These are phyloP conservation scores for Picochlorum costavermella DNA, from an alignment of 139 green algal species.

Conservation along the genomic window DNA sequence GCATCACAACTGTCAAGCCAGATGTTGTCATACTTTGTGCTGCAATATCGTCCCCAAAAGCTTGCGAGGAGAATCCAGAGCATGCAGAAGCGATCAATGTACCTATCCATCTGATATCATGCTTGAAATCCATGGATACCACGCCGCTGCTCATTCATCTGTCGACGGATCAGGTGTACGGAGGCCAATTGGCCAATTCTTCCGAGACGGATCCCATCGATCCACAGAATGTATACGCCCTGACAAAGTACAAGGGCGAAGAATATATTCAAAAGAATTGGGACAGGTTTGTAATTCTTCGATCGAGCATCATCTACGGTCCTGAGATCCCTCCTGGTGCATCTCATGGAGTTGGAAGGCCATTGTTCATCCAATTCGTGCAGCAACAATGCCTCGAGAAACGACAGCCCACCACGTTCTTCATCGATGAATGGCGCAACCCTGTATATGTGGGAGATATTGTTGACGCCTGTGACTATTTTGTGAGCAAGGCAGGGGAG, in stretches of 20 bases:
- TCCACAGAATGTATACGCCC: slow-evolving; percentile 57
- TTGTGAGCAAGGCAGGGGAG: slow-evolving; percentile 8
- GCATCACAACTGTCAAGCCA: slow-evolving; percentile 21
- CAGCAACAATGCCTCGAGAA: slow-evolving; percentile 12
- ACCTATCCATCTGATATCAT: slow-evolving; percentile 34
- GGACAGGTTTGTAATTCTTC: slow-evolving; percentile 50
- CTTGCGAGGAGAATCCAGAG: slow-evolving; percentile 49
- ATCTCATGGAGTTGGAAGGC: slow-evolving; percentile 21
- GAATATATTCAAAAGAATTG: slow-evolving; percentile 31
- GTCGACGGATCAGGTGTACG: slow-evolving; percentile 60
- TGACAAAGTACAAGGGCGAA: slow-evolving; percentile 48
- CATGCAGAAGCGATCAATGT: slow-evolving; percentile 44
- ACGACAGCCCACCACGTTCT: slow-evolving; percentile 40
- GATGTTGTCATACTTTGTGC: slow-evolving; percentile 57
- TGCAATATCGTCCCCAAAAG: slow-evolving; percentile 42
- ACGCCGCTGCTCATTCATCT: slow-evolving; percentile 63
- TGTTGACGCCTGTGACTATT: slow-evolving; percentile 14
- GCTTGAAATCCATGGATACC: slow-evolving; percentile 4
- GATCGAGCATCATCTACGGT: slow-evolving; percentile 59
- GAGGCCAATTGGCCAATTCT: slow-evolving; percentile 23
- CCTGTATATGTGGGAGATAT: slow-evolving; percentile 56
- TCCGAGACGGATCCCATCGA: slow-evolving; percentile 30
- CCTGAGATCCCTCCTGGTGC: slow-evolving; percentile 18
- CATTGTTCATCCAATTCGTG: slow-evolving; percentile 48
- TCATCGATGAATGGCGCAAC: slow-evolving; percentile 44